Evolutionary conservation across 2,329 filamentous ascomycete genomes (phyloP), one percentile per base, ranked within the genome.

Genomic region (Calonectria pauciramosa): DNA sequence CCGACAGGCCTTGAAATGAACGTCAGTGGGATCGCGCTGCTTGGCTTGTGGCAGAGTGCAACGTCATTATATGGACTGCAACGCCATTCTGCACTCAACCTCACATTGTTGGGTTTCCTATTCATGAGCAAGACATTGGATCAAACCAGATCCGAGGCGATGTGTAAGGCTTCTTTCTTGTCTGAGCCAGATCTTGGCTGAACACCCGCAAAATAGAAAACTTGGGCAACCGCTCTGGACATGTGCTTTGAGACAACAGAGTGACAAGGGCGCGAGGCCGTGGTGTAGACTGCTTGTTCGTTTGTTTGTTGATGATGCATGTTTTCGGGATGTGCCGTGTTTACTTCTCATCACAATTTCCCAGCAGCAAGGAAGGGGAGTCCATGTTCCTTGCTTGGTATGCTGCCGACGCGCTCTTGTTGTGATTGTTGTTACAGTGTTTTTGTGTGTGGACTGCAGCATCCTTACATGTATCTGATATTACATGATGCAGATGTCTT

Each of bases 401-500:
- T 63, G 56, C 16, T 16, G 36, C 30, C 6, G 56, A 41, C 56
- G 56, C 56, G 56, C 20, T 20, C 6, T 41, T 63, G 34, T 63
- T 41, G 38, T 63, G 56, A 30, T 63, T 36, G 16, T n/a, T 47
- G 7, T 18, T 7, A 11, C 18, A 10, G 56, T 41, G 34, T 41
- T 63, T 63, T 36, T 11, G 23, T 47, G n/a, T 5, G 44, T 13
- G 56, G 23, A 41, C 18, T 38, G 34, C 34, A 4, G 20, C 11
- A 63, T 41, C 56, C 34, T 63, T 63, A 63, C 56, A 63, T 44
- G 34, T 28, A 63, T 20, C 5, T 63, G 6, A 41, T 13, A 63
- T 63, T 41, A 63, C 16, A 41, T 7, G 11, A 63, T 63, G 23
- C 52, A 1, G 4, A n/a, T 68, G 66, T 68, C 66, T 68, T 68